Conservation (phyloP, 257 asterid species). For the Handroanthus guayacan region DNA sequence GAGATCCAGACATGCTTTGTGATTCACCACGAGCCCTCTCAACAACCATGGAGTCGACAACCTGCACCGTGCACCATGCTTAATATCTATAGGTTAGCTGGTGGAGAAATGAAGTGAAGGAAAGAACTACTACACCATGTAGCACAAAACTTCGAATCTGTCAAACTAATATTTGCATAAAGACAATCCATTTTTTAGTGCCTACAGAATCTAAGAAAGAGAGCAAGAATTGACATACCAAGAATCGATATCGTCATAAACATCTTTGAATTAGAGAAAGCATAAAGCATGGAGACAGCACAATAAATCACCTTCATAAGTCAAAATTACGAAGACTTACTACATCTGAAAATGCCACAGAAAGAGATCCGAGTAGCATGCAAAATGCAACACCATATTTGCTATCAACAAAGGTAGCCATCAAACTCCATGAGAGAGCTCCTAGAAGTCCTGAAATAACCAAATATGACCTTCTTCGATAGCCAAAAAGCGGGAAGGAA, state of each 20-base stretch:
- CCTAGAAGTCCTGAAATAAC: conserved; percentile 91
- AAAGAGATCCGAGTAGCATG: conserved; percentile 85
- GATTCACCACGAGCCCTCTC: conserved; percentile 98
- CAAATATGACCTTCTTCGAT: conserved; percentile 92
- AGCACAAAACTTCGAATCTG: too few species aligned
- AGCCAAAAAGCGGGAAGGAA: conserved; percentile 92
- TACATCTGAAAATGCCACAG: conserved; percentile 92
- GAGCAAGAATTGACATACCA: neutral
- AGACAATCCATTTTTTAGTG: too few species aligned
- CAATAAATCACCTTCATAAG: conserved; percentile 10
- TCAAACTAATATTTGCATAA: too few species aligned
- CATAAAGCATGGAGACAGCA: conserved; percentile 1
- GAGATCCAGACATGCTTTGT: conserved; percentile 95
- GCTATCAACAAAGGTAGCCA: conserved; percentile 83
- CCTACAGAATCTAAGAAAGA: too few species aligned
- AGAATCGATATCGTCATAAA: neutral
- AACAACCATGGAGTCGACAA: conserved; percentile 96
- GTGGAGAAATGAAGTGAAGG: conserved; percentile 21
- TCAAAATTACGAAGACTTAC: conserved; percentile 56
- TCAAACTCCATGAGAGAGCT: conserved; percentile 88
- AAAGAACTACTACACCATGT: too few species aligned
- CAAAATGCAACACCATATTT: conserved; percentile 82
- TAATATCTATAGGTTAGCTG: conserved; percentile 37
- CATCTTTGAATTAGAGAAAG: conserved; percentile 11
- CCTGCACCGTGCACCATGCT: conserved; percentile 57